Evolutionary conservation across 73 alveolate genomes (phyloP).

Genomic region (Breviolum minutum): DNA sequence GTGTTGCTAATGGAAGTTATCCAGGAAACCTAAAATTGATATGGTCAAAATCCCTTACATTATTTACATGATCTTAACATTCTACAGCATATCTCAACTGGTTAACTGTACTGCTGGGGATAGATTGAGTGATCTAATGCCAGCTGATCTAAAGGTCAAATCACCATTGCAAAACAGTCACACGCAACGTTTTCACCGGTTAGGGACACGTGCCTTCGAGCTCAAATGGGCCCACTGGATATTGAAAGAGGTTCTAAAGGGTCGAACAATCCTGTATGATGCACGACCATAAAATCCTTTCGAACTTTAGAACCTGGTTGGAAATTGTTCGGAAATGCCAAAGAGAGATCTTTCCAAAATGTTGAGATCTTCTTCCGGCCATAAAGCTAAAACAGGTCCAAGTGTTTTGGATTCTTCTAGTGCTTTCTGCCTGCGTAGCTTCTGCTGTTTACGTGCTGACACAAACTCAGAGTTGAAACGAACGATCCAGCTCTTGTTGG

Average conservation of each 20-base stretch:
- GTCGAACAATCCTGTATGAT: background rate
- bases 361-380: background rate
- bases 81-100: background rate
- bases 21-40: too few relatives aligned
- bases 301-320: background rate
- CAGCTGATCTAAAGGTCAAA: background rate
- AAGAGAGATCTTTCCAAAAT: background rate
- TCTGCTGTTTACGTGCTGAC: background rate
- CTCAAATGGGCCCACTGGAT: background rate
- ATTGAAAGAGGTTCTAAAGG: background rate
- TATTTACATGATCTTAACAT: too few relatives aligned
- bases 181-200: background rate
- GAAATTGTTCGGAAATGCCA: background rate
- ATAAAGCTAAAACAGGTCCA: background rate
- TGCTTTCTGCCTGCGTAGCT: background rate
- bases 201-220: background rate
- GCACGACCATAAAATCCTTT: background rate
- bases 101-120: background rate
- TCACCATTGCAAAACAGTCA: background rate
- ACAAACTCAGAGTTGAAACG: slow-evolving; percentile 41
- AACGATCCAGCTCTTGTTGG: slow-evolving; percentile 5
- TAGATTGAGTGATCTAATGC: background rate
- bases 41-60: too few relatives aligned
- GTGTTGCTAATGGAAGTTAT: too few relatives aligned
- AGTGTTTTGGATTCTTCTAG: background rate